Evolutionary conservation across 2,329 filamentous ascomycete species (phyloP).

Genomic region (Camptophora hylomeconis): DNA sequence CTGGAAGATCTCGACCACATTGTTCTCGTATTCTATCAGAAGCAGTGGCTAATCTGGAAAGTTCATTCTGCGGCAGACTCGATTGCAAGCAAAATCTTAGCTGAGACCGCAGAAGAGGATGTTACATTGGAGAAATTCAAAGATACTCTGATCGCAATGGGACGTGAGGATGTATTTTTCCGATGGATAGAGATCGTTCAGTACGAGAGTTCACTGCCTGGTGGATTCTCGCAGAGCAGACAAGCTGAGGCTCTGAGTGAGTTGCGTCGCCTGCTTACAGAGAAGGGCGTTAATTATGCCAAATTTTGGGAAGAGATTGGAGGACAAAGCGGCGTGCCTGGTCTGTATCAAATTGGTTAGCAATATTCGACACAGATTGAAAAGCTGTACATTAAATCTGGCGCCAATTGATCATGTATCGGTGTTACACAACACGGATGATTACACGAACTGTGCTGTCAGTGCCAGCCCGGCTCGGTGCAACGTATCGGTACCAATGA

Average conservation of each 20-base stretch:
- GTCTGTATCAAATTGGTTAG: no score
- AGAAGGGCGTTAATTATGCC: conserved; percentile 70
- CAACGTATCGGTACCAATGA: no score
- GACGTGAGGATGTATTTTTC: conserved; percentile 82
- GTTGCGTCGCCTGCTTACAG: conserved; percentile 62
- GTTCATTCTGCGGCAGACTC: conserved; percentile 43
- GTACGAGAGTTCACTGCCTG: conserved; percentile 66
- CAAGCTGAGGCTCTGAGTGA: conserved; percentile 61
- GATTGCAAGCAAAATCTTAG: conserved; percentile 13
- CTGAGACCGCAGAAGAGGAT: conserved; percentile 36
- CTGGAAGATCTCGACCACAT: conserved; percentile 58
- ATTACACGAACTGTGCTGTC: no score
- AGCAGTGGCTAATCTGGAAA: conserved; percentile 55
- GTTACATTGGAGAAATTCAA: conserved; percentile 71
- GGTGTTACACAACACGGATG: no score
- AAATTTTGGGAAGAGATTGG: conserved; percentile 61
- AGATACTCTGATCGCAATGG: conserved; percentile 58
- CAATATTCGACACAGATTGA: no score
- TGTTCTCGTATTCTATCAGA: conserved; percentile 44
- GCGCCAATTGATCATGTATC: no score
- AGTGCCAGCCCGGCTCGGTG: no score
- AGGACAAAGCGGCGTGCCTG: conserved; percentile 44
- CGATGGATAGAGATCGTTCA: conserved; percentile 88
- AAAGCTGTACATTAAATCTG: no score
- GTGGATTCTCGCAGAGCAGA: conserved; percentile 62